phyloP scores from a whole-genome alignment of 2,329 filamentous ascomycete genomes.

The Colletotrichum sojae region DNA sequence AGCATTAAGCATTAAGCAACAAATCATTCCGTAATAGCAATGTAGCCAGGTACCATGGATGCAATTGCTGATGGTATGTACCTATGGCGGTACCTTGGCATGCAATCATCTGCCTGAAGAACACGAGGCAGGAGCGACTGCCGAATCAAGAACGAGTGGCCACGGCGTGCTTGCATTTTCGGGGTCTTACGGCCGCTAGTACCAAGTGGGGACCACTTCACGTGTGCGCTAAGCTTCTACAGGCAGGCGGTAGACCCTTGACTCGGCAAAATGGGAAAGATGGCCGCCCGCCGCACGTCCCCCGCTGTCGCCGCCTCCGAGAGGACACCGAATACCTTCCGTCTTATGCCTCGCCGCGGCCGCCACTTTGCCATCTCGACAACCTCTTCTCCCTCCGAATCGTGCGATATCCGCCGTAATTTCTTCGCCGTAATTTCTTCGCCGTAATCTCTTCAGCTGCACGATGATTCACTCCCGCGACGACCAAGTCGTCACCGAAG shows the following conservation, averaged over 20 bases:
- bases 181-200: constrained; percentile 20
- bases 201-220: constrained; percentile 12
- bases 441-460: neutral
- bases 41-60: neutral
- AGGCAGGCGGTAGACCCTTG: constrained; percentile 8
- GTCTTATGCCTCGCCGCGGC: constrained; percentile 23
- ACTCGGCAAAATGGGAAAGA: constrained; percentile 28
- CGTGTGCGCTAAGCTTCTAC: neutral
- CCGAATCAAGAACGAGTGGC: constrained; percentile 22
- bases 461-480: constrained; percentile 27
- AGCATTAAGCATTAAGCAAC: too few species aligned
- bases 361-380: neutral
- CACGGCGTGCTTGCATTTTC: constrained; percentile 22
- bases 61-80: too few species aligned
- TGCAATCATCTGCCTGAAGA: neutral
- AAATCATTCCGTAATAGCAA: neutral
- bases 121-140: neutral
- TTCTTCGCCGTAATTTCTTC: neutral
- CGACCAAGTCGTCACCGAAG: constrained; percentile 24
- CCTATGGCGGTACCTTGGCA: neutral
- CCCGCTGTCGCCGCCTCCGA: constrained; percentile 37
- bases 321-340: constrained; percentile 32
- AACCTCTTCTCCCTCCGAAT: neutral
- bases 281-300: constrained; percentile 23
- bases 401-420: neutral